phyloP scores from a whole-genome alignment of 441 rosid species.

The Pelargonium myrrhifolium region DNA sequence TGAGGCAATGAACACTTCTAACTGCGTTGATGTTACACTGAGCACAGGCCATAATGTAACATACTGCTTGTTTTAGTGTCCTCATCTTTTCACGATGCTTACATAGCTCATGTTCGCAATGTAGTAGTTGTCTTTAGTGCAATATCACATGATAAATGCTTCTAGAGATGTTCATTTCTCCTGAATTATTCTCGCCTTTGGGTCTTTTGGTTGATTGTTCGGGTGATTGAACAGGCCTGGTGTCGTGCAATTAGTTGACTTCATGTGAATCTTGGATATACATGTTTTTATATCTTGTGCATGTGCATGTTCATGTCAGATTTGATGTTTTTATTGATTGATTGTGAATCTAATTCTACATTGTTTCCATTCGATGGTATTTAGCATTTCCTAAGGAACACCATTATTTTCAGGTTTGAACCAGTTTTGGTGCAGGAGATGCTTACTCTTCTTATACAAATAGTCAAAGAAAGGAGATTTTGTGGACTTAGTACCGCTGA shows the following conservation, averaged over 20 bases:
- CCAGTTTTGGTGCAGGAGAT: constrained; percentile 77
- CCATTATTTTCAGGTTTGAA: constrained; percentile 59
- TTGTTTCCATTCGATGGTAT: constrained; percentile 11
- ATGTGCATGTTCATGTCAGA: background rate
- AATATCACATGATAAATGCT: background rate
- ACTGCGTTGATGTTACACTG: background rate
- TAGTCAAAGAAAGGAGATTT: constrained; percentile 88
- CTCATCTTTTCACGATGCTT: background rate
- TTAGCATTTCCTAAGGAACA: constrained; percentile 19
- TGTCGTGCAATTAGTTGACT: background rate
- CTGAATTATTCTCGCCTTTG: background rate
- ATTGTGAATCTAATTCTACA: constrained; percentile 13
- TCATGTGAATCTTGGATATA: background rate
- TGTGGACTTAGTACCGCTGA: constrained; percentile 71
- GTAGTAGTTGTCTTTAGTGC: background rate
- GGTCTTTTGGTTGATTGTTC: background rate
- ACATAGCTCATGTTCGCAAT: background rate
- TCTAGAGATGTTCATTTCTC: background rate
- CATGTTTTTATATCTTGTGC: background rate
- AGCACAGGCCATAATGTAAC: background rate
- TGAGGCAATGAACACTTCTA: constrained; percentile 1
- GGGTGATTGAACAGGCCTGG: background rate
- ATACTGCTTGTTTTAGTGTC: background rate
- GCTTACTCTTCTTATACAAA: constrained; percentile 82
- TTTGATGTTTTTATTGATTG: constrained; percentile 10